Evolutionary conservation across 345 rosid species (phyloP).

Genomic region (Corchorus capsularis): DNA sequence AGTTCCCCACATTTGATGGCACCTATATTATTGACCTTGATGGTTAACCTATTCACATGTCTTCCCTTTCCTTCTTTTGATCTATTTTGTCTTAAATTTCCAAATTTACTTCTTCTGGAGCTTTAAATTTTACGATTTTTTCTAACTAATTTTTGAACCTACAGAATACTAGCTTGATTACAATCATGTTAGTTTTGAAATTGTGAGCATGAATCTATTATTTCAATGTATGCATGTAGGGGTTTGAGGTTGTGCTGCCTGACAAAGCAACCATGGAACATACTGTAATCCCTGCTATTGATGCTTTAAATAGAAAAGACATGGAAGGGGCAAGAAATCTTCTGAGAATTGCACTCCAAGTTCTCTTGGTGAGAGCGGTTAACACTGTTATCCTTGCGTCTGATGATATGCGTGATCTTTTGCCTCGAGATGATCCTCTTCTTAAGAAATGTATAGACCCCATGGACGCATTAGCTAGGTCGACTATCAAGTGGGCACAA

Average conservation of each 20-base stretch:
- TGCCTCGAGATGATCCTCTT: constrained; percentile 62
- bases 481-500: constrained; percentile 55
- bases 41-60: neutral
- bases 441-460: constrained; percentile 61
- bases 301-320: constrained; percentile 51
- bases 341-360: constrained; percentile 59
- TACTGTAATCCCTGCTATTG: constrained; percentile 47
- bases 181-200: neutral
- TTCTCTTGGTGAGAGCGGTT: constrained; percentile 59
- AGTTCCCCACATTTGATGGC: neutral
- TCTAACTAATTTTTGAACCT: neutral
- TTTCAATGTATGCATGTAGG: constrained; percentile 38
- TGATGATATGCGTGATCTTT: constrained; percentile 52
- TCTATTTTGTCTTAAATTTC: neutral
- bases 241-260: constrained; percentile 69
- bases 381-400: constrained; percentile 60
- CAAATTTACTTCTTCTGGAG: neutral
- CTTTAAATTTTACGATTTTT: neutral
- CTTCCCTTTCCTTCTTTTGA: neutral
- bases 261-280: constrained; percentile 64
- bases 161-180: neutral
- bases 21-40: neutral
- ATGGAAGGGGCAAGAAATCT: constrained; percentile 63
- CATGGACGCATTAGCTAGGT: constrained; percentile 59
- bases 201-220: neutral